A percentile compares a stretch with the other conserved stretches of the same genome.
Conservation (phyloP, 2,329 filamentous ascomycete genomes). For the Macroventuria anomochaeta region DNA sequence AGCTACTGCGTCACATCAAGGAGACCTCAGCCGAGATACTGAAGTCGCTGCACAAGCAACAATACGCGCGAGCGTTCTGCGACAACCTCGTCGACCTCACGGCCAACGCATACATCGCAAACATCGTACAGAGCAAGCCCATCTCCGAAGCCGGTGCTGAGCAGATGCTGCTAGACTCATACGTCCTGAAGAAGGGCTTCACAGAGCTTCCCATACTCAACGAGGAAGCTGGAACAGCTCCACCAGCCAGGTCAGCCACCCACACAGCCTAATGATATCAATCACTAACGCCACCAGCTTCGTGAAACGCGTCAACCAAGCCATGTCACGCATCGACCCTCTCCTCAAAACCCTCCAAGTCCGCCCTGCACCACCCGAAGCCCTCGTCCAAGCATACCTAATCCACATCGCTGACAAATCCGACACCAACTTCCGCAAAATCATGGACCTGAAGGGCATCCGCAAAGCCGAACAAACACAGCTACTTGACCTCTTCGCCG, state of each 20-base stretch:
- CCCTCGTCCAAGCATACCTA: slow-evolving; percentile 93
- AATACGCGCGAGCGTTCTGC: slow-evolving; percentile 92
- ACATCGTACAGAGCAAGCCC: slow-evolving; percentile 86
- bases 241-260: slow-evolving; percentile 54
- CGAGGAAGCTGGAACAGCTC: slow-evolving; percentile 64
- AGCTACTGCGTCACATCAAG: slow-evolving; percentile 77
- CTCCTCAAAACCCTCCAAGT: slow-evolving; percentile 97
- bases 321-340: slow-evolving; percentile 86
- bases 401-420: slow-evolving; percentile 95
- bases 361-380: slow-evolving; percentile 86
- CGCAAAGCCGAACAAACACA: slow-evolving; percentile 78
- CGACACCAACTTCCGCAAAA: slow-evolving; percentile 93
- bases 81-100: slow-evolving; percentile 94
- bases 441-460: slow-evolving; percentile 94
- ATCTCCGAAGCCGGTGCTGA: slow-evolving; percentile 94
- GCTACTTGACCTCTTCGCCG: slow-evolving; percentile 88
- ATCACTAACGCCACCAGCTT: slow-evolving; percentile 62
- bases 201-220: slow-evolving; percentile 71
- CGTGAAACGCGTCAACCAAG: slow-evolving; percentile 82
- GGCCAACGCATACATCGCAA: slow-evolving; percentile 78
- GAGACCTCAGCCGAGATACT: slow-evolving; percentile 76
- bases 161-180: slow-evolving; percentile 97
- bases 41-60: slow-evolving; percentile 80
- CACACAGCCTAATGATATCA: not conserved
- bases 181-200: slow-evolving; percentile 82